Evolutionary conservation across 2,329 filamentous ascomycete genomes (phyloP).

Genomic region (Madurella fahalii): DNA sequence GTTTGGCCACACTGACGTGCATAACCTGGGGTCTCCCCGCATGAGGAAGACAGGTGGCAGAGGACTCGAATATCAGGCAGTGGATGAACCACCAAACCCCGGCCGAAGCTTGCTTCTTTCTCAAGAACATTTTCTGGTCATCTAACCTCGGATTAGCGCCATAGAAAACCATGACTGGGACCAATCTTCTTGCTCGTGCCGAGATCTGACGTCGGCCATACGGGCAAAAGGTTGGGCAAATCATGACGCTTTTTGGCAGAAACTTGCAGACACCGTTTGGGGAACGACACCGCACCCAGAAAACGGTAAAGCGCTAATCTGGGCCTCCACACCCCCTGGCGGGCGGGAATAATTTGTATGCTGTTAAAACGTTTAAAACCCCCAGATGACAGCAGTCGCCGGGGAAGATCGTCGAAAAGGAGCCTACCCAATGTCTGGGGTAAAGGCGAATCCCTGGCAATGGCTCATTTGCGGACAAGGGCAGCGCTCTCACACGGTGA

Average conservation of each 20-base stretch:
- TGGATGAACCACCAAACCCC: not conserved
- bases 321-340: not conserved
- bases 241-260: too few relatives aligned
- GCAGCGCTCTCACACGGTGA: too few relatives aligned
- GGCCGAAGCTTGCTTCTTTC: too few relatives aligned
- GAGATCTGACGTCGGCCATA: not conserved
- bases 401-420: constrained; percentile 4
- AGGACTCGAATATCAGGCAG: not conserved
- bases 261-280: not conserved
- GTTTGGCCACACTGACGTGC: not conserved
- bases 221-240: too few relatives aligned
- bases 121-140: too few relatives aligned
- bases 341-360: too few relatives aligned
- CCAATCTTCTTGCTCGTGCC: too few relatives aligned
- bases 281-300: not conserved
- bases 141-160: too few relatives aligned
- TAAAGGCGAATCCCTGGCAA: constrained; percentile 1
- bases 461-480: constrained; percentile 4
- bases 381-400: not conserved
- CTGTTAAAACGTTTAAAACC: too few relatives aligned
- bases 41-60: not conserved
- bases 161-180: too few relatives aligned
- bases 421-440: constrained; percentile 6
- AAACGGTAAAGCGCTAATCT: not conserved
- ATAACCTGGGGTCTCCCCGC: constrained; percentile 12